These are phyloP conservation scores for Fusarium transvaalense DNA, from an alignment of 2,329 filamentous ascomycete genomes.

Conservation along the genomic window DNA sequence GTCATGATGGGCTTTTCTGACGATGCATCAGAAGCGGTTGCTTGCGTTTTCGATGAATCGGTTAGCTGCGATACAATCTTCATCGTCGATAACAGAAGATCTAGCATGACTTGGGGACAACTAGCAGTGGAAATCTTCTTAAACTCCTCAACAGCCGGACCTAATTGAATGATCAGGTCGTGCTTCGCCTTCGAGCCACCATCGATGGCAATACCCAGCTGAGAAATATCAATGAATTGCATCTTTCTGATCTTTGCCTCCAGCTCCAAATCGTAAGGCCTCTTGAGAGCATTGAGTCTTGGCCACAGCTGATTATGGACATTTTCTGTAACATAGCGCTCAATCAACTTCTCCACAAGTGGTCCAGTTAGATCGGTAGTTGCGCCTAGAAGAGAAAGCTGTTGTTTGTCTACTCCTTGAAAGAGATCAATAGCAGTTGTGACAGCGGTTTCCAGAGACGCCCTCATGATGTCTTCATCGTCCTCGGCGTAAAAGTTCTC, in stretches of 20 bases:
- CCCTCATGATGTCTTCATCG: conserved; percentile 90
- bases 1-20: conserved; percentile 70
- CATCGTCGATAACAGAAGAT: conserved; percentile 81
- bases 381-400: conserved; percentile 89
- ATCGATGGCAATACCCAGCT: conserved; percentile 89
- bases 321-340: conserved; percentile 93
- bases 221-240: conserved; percentile 92
- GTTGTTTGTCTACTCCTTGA: conserved; percentile 94
- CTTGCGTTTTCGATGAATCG: conserved; percentile 61
- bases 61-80: conserved; percentile 82
- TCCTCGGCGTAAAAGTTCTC: conserved; percentile 84
- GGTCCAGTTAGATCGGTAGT: conserved; percentile 95
- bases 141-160: conserved; percentile 87
- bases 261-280: conserved; percentile 85
- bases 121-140: conserved; percentile 82
- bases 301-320: conserved; percentile 92
- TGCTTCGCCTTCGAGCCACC: conserved; percentile 83
- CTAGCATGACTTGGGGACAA: conserved; percentile 91
- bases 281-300: conserved; percentile 80
- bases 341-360: conserved; percentile 91
- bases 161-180: conserved; percentile 81
- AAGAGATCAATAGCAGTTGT: conserved; percentile 96
- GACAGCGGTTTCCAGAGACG: conserved; percentile 89
- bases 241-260: conserved; percentile 93
- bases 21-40: conserved; percentile 51